A percentile compares a stretch with the other conserved stretches of the same genome.
These are phyloP conservation scores for Podaxis mareebaensis DNA, from an alignment of 768 basidiomycete genomes.

Conservation along the genomic window DNA sequence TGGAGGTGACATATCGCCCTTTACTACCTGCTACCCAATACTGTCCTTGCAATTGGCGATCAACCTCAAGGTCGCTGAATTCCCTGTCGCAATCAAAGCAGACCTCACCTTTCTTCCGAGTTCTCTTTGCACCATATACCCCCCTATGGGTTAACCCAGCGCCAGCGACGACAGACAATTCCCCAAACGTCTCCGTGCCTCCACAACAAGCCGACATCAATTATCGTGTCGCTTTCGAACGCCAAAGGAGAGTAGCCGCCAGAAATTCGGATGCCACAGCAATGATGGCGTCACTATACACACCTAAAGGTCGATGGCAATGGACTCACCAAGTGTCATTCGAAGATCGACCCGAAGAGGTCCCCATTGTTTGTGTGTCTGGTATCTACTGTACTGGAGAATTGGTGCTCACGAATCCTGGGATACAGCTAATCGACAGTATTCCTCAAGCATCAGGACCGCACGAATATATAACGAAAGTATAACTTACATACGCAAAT, in stretches of 20 bases:
- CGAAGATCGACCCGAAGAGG: slow-evolving; percentile 6
- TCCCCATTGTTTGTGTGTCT: not conserved
- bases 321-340: slow-evolving; percentile 10
- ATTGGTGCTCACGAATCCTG: not conserved
- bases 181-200: not conserved
- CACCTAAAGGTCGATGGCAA: slow-evolving; percentile 8
- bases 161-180: slow-evolving; percentile 1
- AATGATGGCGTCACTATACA: not conserved
- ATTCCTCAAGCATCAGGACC: not conserved
- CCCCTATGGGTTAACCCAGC: slow-evolving; percentile 5
- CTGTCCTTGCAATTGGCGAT: slow-evolving; percentile 2
- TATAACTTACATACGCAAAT: slow-evolving; percentile 13
- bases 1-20: slow-evolving; percentile 10
- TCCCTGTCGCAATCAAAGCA: not conserved
- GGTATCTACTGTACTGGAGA: no score
- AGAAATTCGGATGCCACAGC: not conserved
- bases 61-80: not conserved
- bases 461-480: slow-evolving; percentile 6
- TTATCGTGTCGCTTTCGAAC: slow-evolving; percentile 7
- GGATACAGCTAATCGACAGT: not conserved
- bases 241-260: not conserved
- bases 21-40: slow-evolving; percentile 9
- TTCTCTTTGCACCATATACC: slow-evolving; percentile 8
- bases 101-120: slow-evolving; percentile 1
- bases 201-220: not conserved